phyloP scores from a whole-genome alignment of 2,329 filamentous ascomycete species.

The Ophiosphaerella narmari region DNA sequence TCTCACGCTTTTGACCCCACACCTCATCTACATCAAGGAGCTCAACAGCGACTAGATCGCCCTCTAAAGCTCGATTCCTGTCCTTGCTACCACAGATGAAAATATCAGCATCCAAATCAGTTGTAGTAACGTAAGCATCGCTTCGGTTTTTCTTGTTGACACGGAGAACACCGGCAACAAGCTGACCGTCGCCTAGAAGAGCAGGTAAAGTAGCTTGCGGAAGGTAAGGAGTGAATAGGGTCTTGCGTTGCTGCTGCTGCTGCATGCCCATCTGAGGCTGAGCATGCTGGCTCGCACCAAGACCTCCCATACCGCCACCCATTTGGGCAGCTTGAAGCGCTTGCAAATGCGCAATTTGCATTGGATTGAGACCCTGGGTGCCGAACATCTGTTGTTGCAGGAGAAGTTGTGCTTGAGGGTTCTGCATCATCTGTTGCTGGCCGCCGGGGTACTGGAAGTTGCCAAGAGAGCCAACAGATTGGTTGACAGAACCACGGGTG shows the following conservation, averaged over 20 bases:
- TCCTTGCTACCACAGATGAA: conserved; percentile 99
- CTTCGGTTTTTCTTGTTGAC: conserved; percentile 99
- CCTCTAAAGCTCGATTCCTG: conserved; percentile 93
- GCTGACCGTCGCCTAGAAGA: conserved; percentile 85
- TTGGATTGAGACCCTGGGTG: conserved; percentile 78
- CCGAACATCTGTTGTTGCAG: conserved; percentile 84
- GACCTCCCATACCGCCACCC: conserved; percentile 70
- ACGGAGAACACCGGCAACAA: conserved; percentile 93
- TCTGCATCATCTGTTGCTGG: conserved; percentile 85
- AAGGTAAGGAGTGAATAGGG: conserved; percentile 95
- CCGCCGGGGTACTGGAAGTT: conserved; percentile 81
- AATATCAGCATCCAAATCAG: conserved; percentile 95
- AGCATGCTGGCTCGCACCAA: conserved; percentile 72
- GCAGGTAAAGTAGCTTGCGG: conserved; percentile 93
- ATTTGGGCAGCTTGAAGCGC: conserved; percentile 88
- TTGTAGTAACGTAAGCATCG: conserved; percentile 94
- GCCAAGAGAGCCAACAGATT: conserved; percentile 79
- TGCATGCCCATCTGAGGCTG: conserved; percentile 66
- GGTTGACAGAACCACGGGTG: conserved; percentile 79
- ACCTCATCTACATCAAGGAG: conserved; percentile 97
- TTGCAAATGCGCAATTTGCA: conserved; percentile 89
- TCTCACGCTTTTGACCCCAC: conserved; percentile 98
- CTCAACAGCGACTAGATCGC: conserved; percentile 93
- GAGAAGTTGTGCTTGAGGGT: conserved; percentile 80
- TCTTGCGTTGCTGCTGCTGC: conserved; percentile 95